Base-by-base conservation (phyloP, 169 alveolate genomes). In the Plasmodium adleri region DNA sequence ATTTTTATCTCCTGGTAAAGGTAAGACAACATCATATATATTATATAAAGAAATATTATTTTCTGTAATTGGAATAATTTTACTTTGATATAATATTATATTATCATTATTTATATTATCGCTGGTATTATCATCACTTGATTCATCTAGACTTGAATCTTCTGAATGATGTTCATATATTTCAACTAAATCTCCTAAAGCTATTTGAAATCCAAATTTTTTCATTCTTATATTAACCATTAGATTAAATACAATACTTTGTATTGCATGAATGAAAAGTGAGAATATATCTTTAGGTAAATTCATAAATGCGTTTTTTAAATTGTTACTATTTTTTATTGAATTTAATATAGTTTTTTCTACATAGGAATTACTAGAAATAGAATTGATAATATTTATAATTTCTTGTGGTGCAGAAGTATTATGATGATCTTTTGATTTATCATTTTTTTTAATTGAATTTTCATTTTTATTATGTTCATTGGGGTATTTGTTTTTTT, bases 221-320 rank as follows among this genome's bases (percentile, higher is more conserved):
- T 92, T 94, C 50, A 97, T 91, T 92, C 99, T 94, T 56, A 96
- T 95, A 47, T 96, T 93, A 17, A 94, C 96, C 7, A 95, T 92
- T 52, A 89, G 74, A 92, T 97, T 97, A 96, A 97, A 97, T 54
- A 97, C 89, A 70, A 96, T 95, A 78, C 98, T 96, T 90, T 97
- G 98, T 66, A 97, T 92, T n/a, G 99, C 96, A 92, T 97, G 99
- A 39, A 97, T 94, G 70, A 96, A 97, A 13, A 97, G 92, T 32
- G 96, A 91, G 59, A 96, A 93, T n/a, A 97, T 95, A 66, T 96
- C 93, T 71, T 95, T 91, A 12, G 98, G 96, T 47, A 97, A 87
- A 45, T 83, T 89, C 67, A 92, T 71, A 59, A 97, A 93, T 32
- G 97, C 96, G 58, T 96, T 93, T 71, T 93, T 93, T 47, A 93